A percentile compares a stretch with the other conserved stretches of the same genome.
phyloP scores from a whole-genome alignment of 768 basidiomycete genomes.

The Podaxis rugospora region DNA sequence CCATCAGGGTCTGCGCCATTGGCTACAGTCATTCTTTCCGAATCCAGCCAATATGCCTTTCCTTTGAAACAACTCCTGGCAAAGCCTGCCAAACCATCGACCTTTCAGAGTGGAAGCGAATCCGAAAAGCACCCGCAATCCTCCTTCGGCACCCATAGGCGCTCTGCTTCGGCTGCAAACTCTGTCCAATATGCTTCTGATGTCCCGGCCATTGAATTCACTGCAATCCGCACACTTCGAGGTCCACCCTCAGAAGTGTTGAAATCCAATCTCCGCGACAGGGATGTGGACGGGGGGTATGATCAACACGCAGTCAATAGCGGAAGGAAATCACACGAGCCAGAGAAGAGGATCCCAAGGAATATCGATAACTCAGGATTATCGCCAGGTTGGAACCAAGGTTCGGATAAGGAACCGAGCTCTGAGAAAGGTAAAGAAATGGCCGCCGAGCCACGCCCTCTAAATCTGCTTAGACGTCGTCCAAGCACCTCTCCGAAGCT shows the following conservation, averaged over 20 bases:
- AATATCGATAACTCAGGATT: background rate
- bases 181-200: background rate
- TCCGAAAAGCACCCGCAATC: background rate
- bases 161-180: background rate
- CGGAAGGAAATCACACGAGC: background rate
- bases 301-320: background rate
- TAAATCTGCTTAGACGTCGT: background rate
- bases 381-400: background rate
- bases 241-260: background rate
- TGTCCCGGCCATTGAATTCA: background rate
- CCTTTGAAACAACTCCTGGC: slow-evolving; percentile 5
- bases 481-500: background rate
- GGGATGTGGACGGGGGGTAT: background rate
- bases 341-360: background rate
- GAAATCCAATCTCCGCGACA: background rate
- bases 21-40: background rate
- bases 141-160: background rate
- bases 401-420: background rate
- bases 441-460: background rate
- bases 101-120: background rate
- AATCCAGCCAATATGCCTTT: background rate
- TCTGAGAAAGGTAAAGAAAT: background rate
- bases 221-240: background rate
- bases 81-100: background rate
- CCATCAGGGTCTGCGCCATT: background rate